These are phyloP conservation scores for Simplicillium aogashimaense DNA, from an alignment of 2,329 filamentous ascomycete genomes.

Conservation along the genomic window DNA sequence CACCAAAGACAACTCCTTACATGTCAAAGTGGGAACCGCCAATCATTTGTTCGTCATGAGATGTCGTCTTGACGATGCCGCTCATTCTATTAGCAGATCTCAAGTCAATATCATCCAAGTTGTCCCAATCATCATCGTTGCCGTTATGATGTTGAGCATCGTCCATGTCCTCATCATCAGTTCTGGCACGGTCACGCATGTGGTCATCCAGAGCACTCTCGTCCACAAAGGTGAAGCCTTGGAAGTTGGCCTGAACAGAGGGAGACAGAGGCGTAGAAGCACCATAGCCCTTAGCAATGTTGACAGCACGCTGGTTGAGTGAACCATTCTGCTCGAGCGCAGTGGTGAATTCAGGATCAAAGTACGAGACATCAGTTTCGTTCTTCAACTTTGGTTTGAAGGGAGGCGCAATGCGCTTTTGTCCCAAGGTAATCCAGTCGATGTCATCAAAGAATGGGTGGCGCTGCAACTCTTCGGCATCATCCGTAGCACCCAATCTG, in stretches of 20 bases:
- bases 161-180: conserved; percentile 51
- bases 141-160: conserved; percentile 31
- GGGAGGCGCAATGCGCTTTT: conserved; percentile 88
- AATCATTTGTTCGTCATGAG: conserved; percentile 55
- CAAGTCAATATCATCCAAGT: conserved; percentile 42
- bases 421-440: conserved; percentile 79
- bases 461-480: conserved; percentile 87
- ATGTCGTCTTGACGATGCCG: conserved; percentile 47
- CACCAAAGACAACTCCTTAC: conserved; percentile 24
- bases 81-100: conserved; percentile 51
- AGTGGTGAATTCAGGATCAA: conserved; percentile 97
- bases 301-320: conserved; percentile 82
- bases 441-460: conserved; percentile 93
- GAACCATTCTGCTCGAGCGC: conserved; percentile 80
- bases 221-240: conserved; percentile 98
- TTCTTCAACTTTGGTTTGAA: conserved; percentile 98
- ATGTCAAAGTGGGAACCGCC: conserved; percentile 54
- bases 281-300: conserved; percentile 73
- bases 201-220: conserved; percentile 90
- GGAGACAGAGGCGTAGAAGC: conserved; percentile 89
- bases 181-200: conserved; percentile 44
- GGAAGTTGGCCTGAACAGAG: conserved; percentile 95
- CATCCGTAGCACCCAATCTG: conserved; percentile 78
- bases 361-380: conserved; percentile 94
- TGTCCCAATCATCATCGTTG: conserved; percentile 48